Conservation (phyloP, 106 monocot species). For the Phalaenopsis aphrodite region DNA sequence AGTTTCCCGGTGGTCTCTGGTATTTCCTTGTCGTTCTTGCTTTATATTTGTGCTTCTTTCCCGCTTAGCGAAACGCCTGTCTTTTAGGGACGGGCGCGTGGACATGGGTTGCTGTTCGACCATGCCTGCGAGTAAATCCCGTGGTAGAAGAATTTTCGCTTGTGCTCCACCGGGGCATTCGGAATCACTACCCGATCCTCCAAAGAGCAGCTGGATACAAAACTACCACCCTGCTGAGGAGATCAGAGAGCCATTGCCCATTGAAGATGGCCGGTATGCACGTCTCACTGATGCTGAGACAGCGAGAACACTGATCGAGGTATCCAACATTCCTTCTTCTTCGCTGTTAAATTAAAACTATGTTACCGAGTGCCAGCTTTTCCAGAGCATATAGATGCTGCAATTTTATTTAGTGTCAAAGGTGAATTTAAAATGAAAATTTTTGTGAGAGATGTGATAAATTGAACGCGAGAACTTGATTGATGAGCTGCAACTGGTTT, state of each 20-base stretch:
- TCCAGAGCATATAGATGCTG: background rate
- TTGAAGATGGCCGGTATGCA: background rate
- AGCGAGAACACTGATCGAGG: constrained; percentile 51
- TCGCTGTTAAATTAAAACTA: background rate
- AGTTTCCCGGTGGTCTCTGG: constrained; percentile 5
- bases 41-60: background rate
- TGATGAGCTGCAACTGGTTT: background rate
- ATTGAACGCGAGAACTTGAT: background rate
- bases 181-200: constrained; percentile 18
- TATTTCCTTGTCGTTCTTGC: background rate
- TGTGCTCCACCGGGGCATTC: constrained; percentile 12
- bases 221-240: constrained; percentile 49
- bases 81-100: constrained; percentile 4
- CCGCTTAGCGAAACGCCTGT: background rate
- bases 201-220: constrained; percentile 5
- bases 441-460: background rate
- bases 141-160: background rate
- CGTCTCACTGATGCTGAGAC: constrained; percentile 49
- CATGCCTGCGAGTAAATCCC: background rate
- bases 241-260: constrained; percentile 10
- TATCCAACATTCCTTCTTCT: background rate
- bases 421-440: background rate
- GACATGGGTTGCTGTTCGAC: constrained; percentile 1
- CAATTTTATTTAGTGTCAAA: background rate
- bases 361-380: background rate